A percentile compares a stretch with the other conserved stretches of the same genome.
Evolutionary conservation across 345 rosid species (phyloP).

Genomic region (Aquilaria sinensis): DNA sequence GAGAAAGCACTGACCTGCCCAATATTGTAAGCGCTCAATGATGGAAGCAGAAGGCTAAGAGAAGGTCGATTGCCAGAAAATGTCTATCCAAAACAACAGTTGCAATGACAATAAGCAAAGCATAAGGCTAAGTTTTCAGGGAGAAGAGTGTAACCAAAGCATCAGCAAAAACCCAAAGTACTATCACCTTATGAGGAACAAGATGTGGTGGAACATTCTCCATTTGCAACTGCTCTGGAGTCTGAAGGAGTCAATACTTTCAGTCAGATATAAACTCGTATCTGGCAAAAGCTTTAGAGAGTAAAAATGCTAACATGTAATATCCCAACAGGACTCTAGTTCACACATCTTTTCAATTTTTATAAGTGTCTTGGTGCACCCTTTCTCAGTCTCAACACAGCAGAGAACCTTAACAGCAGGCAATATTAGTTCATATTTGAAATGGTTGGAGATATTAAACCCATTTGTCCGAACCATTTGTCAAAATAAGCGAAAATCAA

Average conservation of each 20-base stretch:
- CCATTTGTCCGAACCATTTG: no score
- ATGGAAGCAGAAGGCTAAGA: constrained; percentile 82
- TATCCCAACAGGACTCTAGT: no score
- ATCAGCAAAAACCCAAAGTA: constrained; percentile 6
- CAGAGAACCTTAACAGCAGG: no score
- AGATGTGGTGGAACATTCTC: constrained; percentile 74
- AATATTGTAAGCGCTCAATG: constrained; percentile 65
- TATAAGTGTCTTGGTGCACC: no score
- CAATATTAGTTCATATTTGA: no score
- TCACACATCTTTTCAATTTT: no score
- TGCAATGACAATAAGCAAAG: constrained; percentile 5
- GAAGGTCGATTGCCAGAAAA: constrained; percentile 93
- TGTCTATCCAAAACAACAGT: constrained; percentile 39
- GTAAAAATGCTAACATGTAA: not conserved
- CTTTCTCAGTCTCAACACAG: no score
- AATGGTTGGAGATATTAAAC: no score
- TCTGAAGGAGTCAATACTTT: constrained; percentile 33
- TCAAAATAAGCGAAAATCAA: no score
- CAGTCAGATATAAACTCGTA: not conserved
- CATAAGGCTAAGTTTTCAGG: constrained; percentile 1
- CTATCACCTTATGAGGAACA: constrained; percentile 85
- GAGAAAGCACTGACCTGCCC: constrained; percentile 60
- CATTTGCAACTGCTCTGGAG: constrained; percentile 71
- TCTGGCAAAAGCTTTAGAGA: not conserved
- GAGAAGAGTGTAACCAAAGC: no score